Evolutionary conservation across 176 grass and related monocot genomes (phyloP).

Genomic region (Elaeis guineensis): DNA sequence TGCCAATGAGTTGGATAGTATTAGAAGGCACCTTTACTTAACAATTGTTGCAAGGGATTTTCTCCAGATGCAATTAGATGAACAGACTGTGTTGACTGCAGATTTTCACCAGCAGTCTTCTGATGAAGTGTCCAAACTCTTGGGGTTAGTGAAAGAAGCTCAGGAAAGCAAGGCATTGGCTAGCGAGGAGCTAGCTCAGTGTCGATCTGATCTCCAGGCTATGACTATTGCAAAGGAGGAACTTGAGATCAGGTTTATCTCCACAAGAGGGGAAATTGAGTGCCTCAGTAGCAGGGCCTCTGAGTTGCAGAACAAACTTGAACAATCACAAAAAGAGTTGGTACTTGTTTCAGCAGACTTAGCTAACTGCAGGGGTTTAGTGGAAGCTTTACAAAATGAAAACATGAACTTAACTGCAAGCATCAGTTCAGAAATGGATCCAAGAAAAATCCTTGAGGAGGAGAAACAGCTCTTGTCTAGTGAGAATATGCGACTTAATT

Average conservation of each 20-base stretch:
- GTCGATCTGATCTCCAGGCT: constrained; percentile 45
- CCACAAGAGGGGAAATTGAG: constrained; percentile 34
- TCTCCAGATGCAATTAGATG: constrained; percentile 62
- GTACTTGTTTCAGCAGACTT: constrained; percentile 35
- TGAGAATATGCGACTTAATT: constrained; percentile 50
- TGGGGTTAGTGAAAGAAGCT: constrained; percentile 38
- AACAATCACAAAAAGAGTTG: constrained; percentile 32
- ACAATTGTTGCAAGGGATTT: constrained; percentile 52
- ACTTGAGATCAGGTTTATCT: constrained; percentile 31
- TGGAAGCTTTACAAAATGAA: constrained; percentile 58
- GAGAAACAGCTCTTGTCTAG: constrained; percentile 43
- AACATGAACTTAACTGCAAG: constrained; percentile 35
- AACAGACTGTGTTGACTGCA: constrained; percentile 29
- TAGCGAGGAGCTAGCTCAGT: constrained; percentile 46
- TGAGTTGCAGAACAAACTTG: constrained; percentile 43
- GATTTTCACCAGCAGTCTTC: constrained; percentile 28
- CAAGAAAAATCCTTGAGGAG: constrained; percentile 47
- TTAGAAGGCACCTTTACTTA: constrained; percentile 53
- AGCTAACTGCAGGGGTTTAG: constrained; percentile 27
- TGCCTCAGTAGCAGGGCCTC: constrained; percentile 31
- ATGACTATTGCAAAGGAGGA: constrained; percentile 39
- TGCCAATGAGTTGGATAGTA: constrained; percentile 37
- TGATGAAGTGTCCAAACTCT: constrained; percentile 37
- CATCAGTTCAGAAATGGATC: constrained; percentile 35
- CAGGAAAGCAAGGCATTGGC: constrained; percentile 33